Base-by-base conservation (phyloP, 768 basidiomycete species). In the Boletus coccyginus region DNA sequence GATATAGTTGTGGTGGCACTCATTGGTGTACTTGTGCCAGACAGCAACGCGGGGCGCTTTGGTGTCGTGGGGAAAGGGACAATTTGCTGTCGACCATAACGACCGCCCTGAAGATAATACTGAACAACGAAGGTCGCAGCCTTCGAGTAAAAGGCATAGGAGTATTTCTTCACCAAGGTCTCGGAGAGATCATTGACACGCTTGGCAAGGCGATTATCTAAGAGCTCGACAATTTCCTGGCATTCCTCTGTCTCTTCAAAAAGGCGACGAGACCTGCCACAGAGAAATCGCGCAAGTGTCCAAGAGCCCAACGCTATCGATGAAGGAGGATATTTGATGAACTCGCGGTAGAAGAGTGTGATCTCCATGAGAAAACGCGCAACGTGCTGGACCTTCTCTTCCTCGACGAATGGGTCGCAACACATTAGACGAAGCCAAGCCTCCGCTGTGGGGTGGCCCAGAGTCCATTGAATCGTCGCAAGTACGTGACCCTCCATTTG, bases 401-500 rank as follows among this genome's bases (percentile, higher is more conserved):
- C 94, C 72, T 98, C 97, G 58, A 84, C 70, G 68, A 76, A 79
- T 35, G 88, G 81, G 50, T 84, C 87, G 64, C 85, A 87, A 67
- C 88, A 91, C 74, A 89, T 82, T 40, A 88, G 76, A 52, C 97
- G 83, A 27, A 99, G 82, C 97, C 97, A 99, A 19, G 94, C 91
- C 73, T 99, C 97, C 8, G 97, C 94, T 1, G 97, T 97, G 14
- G 97, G 97, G 69, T 98, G 96, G 10, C 97, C 97, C 49, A 98
- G 81, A 39, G 84, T 85, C 97, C 97, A 99, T 62, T 94, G 88
- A 64, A 98, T 96, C 17, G 97, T 99, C 19, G 89, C 85, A 40
- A 99, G 82, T 50, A 99, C 92, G 67, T 99, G 97, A 6, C 91
- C 90, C 72, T 99, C 97, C 97, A 99, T 98, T 75, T 99, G 97